A percentile compares a stretch with the other conserved stretches of the same genome.
Evolutionary conservation across 2,329 filamentous ascomycete species (phyloP).

Genomic region (Penicillium sclerotiorum): DNA sequence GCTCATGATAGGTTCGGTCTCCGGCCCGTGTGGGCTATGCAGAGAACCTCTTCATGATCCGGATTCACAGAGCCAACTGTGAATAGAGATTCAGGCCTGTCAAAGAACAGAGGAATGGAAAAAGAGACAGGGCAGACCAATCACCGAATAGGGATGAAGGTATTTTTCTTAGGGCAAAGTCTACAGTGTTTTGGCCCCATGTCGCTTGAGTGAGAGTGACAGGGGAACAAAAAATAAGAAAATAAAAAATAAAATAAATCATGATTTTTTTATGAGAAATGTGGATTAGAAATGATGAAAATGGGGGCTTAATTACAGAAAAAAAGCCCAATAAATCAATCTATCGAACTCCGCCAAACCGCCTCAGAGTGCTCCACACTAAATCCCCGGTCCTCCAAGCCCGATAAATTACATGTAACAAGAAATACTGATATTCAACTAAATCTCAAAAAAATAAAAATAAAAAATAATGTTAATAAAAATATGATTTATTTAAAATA

Average conservation of each 20-base stretch:
- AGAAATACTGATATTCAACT: not conserved
- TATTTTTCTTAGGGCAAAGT: not conserved
- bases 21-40: not conserved
- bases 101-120: constrained; percentile 2
- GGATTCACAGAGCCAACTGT: too few relatives aligned
- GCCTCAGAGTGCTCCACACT: too few relatives aligned
- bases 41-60: not conserved
- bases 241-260: constrained; percentile 1
- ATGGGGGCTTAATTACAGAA: too few relatives aligned
- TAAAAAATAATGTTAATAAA: not conserved
- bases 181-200: not conserved
- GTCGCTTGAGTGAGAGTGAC: too few relatives aligned
- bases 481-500: not conserved
- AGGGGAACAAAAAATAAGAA: too few relatives aligned
- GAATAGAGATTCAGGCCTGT: not conserved
- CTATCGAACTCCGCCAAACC: too few relatives aligned
- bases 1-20: not conserved
- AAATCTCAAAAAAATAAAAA: not conserved
- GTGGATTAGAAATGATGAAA: too few relatives aligned
- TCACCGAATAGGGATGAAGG: not conserved
- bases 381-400: not conserved
- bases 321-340: too few relatives aligned
- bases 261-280: too few relatives aligned
- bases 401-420: not conserved
- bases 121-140: constrained; percentile 2